These are phyloP conservation scores for Durusdinium trenchii DNA, from an alignment of 73 alveolate species.

Conservation along the genomic window DNA sequence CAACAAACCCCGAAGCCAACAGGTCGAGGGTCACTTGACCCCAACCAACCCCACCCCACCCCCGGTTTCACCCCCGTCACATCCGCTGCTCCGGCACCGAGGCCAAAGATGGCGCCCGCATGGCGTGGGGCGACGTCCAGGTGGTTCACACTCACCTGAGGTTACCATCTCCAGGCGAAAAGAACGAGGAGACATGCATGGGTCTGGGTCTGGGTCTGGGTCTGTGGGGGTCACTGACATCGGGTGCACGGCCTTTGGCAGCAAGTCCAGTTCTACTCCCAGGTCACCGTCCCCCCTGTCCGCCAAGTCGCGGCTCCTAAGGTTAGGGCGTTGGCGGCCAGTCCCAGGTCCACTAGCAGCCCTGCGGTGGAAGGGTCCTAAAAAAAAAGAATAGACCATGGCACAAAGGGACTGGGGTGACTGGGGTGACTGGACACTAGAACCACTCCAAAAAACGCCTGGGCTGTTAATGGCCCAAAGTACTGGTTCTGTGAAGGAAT, in stretches of 20 bases:
- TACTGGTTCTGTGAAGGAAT: neutral
- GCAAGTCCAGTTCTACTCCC: neutral
- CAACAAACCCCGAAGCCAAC: too few relatives aligned
- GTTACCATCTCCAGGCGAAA: neutral
- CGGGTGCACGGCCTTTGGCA: neutral
- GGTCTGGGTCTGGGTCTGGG: too few relatives aligned
- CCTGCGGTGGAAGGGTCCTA: slow-evolving; percentile 37
- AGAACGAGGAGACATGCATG: too few relatives aligned
- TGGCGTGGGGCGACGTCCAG: slow-evolving; percentile 92
- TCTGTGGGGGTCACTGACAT: too few relatives aligned
- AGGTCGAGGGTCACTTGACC: too few relatives aligned
- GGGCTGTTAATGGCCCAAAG: neutral
- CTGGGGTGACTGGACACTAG: too few relatives aligned
- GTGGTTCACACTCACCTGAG: slow-evolving; percentile 69
- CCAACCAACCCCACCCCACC: too few relatives aligned
- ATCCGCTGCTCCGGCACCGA: too few relatives aligned
- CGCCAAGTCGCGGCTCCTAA: slow-evolving; percentile 46
- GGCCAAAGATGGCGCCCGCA: slow-evolving; percentile 79
- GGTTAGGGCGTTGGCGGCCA: slow-evolving; percentile 86
- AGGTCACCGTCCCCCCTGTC: neutral
- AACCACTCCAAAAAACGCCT: too few relatives aligned
- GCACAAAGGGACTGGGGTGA: neutral
- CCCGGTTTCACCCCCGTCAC: neutral
- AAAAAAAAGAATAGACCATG: neutral
- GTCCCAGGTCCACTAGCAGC: slow-evolving; percentile 83